Evolutionary conservation across 352 stramenopile genomes (phyloP), one percentile per base, ranked within the genome.

Genomic region (Aphanomyces astaci): DNA sequence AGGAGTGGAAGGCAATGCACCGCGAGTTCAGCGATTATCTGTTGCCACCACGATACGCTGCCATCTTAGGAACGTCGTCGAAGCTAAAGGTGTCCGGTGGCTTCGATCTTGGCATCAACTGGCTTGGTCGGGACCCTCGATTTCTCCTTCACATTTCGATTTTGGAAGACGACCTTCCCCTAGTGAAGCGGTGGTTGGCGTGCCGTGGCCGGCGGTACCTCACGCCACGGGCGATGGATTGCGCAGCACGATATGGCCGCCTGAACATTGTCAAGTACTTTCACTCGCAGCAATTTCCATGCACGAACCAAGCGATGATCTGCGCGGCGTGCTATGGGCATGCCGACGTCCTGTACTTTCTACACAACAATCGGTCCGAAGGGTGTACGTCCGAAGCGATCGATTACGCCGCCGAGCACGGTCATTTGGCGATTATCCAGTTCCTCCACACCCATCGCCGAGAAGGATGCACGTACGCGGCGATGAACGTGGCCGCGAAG

Each of bases 341-440:
- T 32, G 1, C 59, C 2, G 33, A 66, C 24, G 56, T 72, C 13
- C 15, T 72, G 15, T 28, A 49, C 3, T 72, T 66, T 30, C 63
- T 86, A 13, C 67, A 81, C 33, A 40, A 54, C 19, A 62, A 76
- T 30, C 48, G 65, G 4, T 10, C 30, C 2, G 74, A 81, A 7
- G 73, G 75, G n/a, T 77, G 60, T 48, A 73, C 70, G 15, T 66
- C 70, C 9, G 74, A 76, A n/a, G 77, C 74, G 13, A 77, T 81
- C 51, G 64, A 73, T 31, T 73, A 74, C 46, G 77, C 78, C 10
- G 77, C 75, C 1, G 68, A 72, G 53, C 71, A 77, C 27, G 76
- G 75, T 1, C 75, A 82, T 53, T 51, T 84, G 1, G 71, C 80
- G 15, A 76, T 76, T 3, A 43, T 84, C 17, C 49, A 72, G 49